Evolutionary conservation across 1,139 yeast genomes (phyloP), one percentile per base, ranked within the genome.

Genomic region (Yamadazyma taylorii): DNA sequence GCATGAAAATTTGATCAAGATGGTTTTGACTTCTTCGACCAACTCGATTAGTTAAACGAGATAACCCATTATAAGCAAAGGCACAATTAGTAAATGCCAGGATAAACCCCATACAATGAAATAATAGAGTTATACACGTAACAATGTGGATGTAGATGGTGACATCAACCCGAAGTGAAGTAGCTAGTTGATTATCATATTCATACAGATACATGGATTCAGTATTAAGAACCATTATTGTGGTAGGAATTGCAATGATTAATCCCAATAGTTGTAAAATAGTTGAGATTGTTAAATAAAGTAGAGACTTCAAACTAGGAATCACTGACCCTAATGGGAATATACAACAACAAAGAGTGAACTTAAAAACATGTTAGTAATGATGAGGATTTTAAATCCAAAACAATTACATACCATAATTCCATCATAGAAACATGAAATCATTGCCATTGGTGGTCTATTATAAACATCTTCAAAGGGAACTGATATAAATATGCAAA

Each of bases 381-480:
- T n/a, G n/a, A n/a, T n/a, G n/a, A n/a, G n/a, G n/a, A n/a, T n/a
- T n/a, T n/a, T n/a, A n/a, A n/a, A n/a, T n/a, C n/a, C n/a, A n/a
- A n/a, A n/a, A n/a, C n/a, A 8, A 19, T 19, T 19, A 52, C 68
- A 28, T 55, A 63, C 69, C 61, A 60, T 55, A 5, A 59, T 35
- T 7, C 63, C 38, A 30, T 61, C 51, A 39, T 48, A 61, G n/a
- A 61, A 38, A 23, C 53, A 50, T 4, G 66, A 58, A 2, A 69
- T 43, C 1, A 61, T 41, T 3, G 55, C 45, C 2, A 63, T 46
- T 1, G 53, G 37, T 0, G 79, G 78, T 19, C 74, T 51, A 36
- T 70, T 62, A 23, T 58, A 61, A 7, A 75, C 62, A 13, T 60
- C 66, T 15, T 73, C 71, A 42, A 68, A 69, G 1, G 78, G 76